These are phyloP conservation scores for Boletus speciosus DNA, from an alignment of 768 basidiomycete genomes.

Conservation along the genomic window DNA sequence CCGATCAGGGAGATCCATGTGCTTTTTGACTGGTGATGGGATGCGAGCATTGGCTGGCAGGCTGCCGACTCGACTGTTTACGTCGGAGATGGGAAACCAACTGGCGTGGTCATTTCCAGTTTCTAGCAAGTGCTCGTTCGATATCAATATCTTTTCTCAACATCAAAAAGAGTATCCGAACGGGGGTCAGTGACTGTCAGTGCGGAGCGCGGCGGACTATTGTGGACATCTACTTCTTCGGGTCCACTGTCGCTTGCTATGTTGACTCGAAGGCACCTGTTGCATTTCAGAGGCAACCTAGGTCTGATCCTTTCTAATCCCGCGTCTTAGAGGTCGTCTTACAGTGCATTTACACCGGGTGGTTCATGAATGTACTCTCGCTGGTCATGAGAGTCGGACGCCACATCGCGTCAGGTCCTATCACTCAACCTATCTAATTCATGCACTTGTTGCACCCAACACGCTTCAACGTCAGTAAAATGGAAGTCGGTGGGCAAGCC, in stretches of 20 bases:
- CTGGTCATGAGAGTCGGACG: not conserved
- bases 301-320: not conserved
- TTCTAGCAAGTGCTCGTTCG: conserved; percentile 4
- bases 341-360: not conserved
- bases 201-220: not conserved
- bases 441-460: not conserved
- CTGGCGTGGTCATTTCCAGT: conserved; percentile 5
- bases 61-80: conserved; percentile 3
- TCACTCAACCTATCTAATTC: not conserved
- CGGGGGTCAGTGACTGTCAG: not conserved
- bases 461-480: not conserved
- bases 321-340: not conserved
- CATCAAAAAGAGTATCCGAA: not conserved
- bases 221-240: not conserved
- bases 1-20: conserved; percentile 9
- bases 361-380: not conserved
- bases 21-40: conserved; percentile 7
- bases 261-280: not conserved
- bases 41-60: conserved; percentile 11
- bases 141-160: not conserved
- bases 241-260: not conserved
- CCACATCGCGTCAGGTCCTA: not conserved
- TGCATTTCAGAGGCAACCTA: not conserved
- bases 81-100: conserved; percentile 23
- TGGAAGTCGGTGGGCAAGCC: conserved; percentile 1